Base-by-base conservation (phyloP, 768 basidiomycete genomes). In the Obba rivulosa region DNA sequence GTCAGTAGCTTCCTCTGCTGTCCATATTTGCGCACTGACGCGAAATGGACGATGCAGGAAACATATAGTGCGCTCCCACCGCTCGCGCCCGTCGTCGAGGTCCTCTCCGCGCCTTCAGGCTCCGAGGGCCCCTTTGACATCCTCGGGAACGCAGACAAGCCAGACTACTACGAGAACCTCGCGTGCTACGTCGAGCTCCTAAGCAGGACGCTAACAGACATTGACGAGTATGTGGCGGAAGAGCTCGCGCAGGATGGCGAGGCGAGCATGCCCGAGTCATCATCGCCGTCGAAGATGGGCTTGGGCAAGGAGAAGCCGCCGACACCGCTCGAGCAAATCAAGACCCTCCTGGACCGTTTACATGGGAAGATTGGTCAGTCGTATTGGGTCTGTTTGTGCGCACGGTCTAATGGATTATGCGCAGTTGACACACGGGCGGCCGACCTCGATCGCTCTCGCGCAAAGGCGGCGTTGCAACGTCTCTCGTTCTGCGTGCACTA, bases 351-450 rank as follows among this genome's bases (percentile, higher is more conserved):
- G 11, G 78, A 83, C 34, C 57, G 57, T 10, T 55, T 86, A 8
- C 83, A 84, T 58, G 72, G 74, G 13, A 75, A 70, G 44, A 87
- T 87, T 46, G 71, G 87, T 87, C 46, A 48, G 81, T 69, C 18
- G 39, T 16, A 21, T 18, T 38, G 5, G 22, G 39, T 41, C 16
- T 14, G 11, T 31, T 37, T 2, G 18, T 31, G 2, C 20, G 17
- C 37, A 42, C n/a, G 2, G 31, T 17, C 9, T 37, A 11, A 28
- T 45, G 40, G 17, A 14, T 28, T 54, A 8, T 34, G 11, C 34
- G 23, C 50, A 87, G 85, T 78, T 40, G 87, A 90, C 60, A 81
- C 80, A 2, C 82, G 85, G 40, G 86, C 84, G 22, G 79, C 82
- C 2, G 79, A 86, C 62, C 71, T 91, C 28, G 87, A 89, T 52